A percentile compares a stretch with the other conserved stretches of the same genome.
These are phyloP conservation scores for Magnaporthiopsis poae DNA, from an alignment of 2,329 filamentous ascomycete genomes.

Conservation along the genomic window DNA sequence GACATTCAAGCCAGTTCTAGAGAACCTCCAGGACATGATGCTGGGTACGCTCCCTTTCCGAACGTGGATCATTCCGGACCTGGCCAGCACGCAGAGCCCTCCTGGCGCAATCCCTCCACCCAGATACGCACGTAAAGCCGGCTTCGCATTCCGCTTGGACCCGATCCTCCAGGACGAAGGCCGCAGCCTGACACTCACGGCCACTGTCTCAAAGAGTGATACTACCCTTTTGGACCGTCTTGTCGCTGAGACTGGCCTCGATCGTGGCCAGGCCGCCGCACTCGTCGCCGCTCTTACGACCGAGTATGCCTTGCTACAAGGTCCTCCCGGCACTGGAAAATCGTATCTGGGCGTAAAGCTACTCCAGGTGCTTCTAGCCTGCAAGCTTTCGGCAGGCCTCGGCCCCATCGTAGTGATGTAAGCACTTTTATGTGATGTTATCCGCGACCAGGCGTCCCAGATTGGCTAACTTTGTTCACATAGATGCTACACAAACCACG, in stretches of 20 bases:
- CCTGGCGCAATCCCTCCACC: conserved; percentile 31
- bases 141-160: conserved; percentile 39
- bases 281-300: conserved; percentile 42
- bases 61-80: conserved; percentile 7
- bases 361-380: conserved; percentile 43
- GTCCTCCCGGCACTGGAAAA: conserved; percentile 63
- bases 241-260: conserved; percentile 34
- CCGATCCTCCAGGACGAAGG: conserved; percentile 19
- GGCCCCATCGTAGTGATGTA: conserved; percentile 38
- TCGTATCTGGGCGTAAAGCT: conserved; percentile 49
- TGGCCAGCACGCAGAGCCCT: not conserved
- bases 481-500: conserved; percentile 40
- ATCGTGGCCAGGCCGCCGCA: conserved; percentile 37
- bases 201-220: conserved; percentile 11
- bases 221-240: conserved; percentile 17
- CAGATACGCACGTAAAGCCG: conserved; percentile 35
- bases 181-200: conserved; percentile 15
- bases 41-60: conserved; percentile 16
- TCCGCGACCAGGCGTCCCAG: no score
- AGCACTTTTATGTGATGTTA: no score
- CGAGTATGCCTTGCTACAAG: conserved; percentile 54
- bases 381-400: conserved; percentile 27
- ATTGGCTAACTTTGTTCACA: no score
- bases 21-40: conserved; percentile 45
- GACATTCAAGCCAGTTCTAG: conserved; percentile 47